Conservation (phyloP, 129 eudicot species). For the Flaveria ramosissima region DNA sequence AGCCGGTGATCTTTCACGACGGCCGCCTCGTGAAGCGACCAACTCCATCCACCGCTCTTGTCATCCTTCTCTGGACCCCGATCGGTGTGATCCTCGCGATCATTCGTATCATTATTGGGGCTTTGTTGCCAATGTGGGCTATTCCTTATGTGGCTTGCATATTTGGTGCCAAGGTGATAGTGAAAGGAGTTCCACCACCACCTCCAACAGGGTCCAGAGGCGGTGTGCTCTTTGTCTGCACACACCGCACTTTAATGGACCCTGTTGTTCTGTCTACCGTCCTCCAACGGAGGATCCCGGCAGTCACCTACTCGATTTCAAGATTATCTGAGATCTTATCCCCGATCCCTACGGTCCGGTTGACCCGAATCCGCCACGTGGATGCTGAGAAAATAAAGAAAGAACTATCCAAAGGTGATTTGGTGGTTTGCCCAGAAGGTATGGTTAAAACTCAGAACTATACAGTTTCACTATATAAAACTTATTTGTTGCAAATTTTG, state of each 20-base stretch:
- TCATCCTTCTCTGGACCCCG: conserved; percentile 83
- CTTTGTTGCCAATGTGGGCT: conserved; percentile 66
- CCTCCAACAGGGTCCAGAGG: conserved; percentile 52
- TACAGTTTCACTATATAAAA: no score
- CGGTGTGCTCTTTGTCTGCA: conserved; percentile 93
- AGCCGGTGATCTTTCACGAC: conserved; percentile 92
- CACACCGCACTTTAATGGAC: conserved; percentile 87
- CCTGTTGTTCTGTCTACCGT: conserved; percentile 85
- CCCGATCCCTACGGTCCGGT: conserved; percentile 86
- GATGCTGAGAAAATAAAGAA: conserved; percentile 74
- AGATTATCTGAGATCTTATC: conserved; percentile 80
- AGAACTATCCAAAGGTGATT: conserved; percentile 67
- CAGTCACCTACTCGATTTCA: conserved; percentile 90
- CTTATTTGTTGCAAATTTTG: no score
- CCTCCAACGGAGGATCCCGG: conserved; percentile 77
- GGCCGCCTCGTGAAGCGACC: conserved; percentile 90
- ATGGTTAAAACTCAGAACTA: not conserved
- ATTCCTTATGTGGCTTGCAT: conserved; percentile 49
- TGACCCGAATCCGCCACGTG: conserved; percentile 71
- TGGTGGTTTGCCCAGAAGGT: conserved; percentile 43
- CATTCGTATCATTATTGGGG: conserved; percentile 56
- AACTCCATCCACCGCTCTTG: conserved; percentile 64
- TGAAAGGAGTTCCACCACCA: conserved; percentile 83
- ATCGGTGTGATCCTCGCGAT: conserved; percentile 64
- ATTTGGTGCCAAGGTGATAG: conserved; percentile 63